Evolutionary conservation across 331 rosid genomes (phyloP), one percentile per base, ranked within the genome.

Genomic region (Pyracantha coccinea): DNA sequence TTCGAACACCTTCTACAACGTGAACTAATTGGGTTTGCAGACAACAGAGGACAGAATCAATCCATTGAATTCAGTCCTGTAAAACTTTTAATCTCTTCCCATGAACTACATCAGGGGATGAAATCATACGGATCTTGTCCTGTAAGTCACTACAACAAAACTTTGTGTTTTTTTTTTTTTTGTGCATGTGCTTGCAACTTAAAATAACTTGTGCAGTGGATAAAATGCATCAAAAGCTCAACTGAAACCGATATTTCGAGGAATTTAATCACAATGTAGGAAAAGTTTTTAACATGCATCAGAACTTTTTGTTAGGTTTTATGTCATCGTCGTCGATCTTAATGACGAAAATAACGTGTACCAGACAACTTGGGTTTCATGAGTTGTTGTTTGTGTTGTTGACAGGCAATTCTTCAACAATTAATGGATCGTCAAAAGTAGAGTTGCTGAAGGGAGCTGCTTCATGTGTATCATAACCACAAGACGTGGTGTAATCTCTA

Each of bases 1-100:
- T 91, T 94, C 83, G 96, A 94, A 82, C 97, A 91, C 80, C 98
- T 94, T 75, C 79, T 90, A 54, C 86, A 79, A 64, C 88, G 93
- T 25, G 95, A 88, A 80, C 57, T 93, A 47, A 85, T 93, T 82
- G 80, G 90, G 77, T 91, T 88, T 82, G 29, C 93, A 3, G 97
- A 91, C 86, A 89, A 69, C 71, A 87, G 91, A 79, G 96, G 87
- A 70, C 86, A 87, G 19, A 86, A 79, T 72, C 91, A 81, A 60
- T 87, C 96, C 7, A 53, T 90, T 31, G 96, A 91, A 73, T 94
- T 85, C 60, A 90, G 93, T 70, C 86, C 96, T 10, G 97, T 85
- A 58, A 90, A 91, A 89, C 93, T 91, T 78, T 54, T 91, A 79
- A 81, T 94, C 77, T 80, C 93, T 33, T 53, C 83, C 31, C 80